Evolutionary conservation across 2,329 filamentous ascomycete genomes (phyloP), one percentile per base, ranked within the genome.

Genomic region (Pseudohalonectria lignicola): DNA sequence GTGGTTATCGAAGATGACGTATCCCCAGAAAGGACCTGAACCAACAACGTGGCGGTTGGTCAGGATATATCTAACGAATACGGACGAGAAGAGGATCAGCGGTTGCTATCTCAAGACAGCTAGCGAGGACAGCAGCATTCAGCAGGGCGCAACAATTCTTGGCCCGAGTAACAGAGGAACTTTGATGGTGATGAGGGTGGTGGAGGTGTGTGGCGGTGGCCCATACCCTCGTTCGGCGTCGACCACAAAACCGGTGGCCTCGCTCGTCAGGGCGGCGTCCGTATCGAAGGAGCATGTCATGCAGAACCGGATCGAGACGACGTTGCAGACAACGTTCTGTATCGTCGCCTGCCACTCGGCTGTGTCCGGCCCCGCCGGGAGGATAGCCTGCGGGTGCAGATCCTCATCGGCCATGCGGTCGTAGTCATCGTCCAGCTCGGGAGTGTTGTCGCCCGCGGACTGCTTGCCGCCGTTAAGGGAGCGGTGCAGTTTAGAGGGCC

Each of bases 261-360:
- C 92, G 52, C 87, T 95, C 15, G 86, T 86, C 58, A 94, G 73
- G 6, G 92, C 92, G 20, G 86, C 69, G 51, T 98, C 92, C n/a
- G 92, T 96, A 59, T 98, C 92, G 58, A 98, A 98, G 18, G 90
- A 88, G 58, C 86, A 94, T 0, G 92, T 95, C 69, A 95, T 87
- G 58, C 90, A 96, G 66, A 98, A 98, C 48, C 94, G 84, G 52
- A 98, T 96, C n/a, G 90, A 94, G 36, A 98, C 92, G 15, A 96
- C 92, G 49, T 88, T 94, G 56, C 82, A 80, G 39, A 98, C 88
- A 3, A 98, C 92, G 44, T 79, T 82, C 60, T 95, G 88, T 43
- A 96, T 94, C 1, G 88, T 95, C 36, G 80, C 83, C 61, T 96
- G 90, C 92, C 92, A 98, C 63, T 59, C 55, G 34, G 52, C 53